Evolutionary conservation across 2,329 filamentous ascomycete genomes (phyloP).

Genomic region (Trichophyton schoenleinii): DNA sequence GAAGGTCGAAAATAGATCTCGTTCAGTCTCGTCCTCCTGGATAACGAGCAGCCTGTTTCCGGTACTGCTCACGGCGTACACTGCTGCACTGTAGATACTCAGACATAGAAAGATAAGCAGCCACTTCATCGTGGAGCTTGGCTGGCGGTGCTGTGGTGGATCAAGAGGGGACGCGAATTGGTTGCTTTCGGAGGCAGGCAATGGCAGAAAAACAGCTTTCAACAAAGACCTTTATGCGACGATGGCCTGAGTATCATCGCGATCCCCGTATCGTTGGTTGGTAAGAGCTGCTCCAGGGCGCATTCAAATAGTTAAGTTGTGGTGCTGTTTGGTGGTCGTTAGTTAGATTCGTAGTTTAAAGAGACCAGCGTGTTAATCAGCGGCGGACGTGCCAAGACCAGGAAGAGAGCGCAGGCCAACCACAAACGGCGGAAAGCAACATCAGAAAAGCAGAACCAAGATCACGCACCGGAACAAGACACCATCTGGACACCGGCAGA

Average conservation of each 20-base stretch:
- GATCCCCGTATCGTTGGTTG: not conserved
- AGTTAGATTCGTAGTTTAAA: not conserved
- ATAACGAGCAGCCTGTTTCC: slow-evolving; percentile 76
- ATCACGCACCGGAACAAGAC: not conserved
- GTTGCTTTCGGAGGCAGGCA: slow-evolving; percentile 2
- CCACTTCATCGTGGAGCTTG: slow-evolving; percentile 54
- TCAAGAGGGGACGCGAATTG: slow-evolving; percentile 10
- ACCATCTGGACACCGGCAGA: not conserved
- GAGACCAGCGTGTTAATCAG: not conserved
- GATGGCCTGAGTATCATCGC: slow-evolving; percentile 1
- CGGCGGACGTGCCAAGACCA: not conserved
- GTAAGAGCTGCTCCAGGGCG: not conserved
- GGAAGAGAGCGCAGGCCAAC: not conserved
- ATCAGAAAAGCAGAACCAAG: not conserved
- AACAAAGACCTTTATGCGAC: not conserved
- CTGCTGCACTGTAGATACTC: slow-evolving; percentile 38
- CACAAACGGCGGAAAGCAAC: not conserved
- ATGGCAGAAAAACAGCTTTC: slow-evolving; percentile 7
- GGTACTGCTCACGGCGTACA: slow-evolving; percentile 61
- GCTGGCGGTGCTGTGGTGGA: slow-evolving; percentile 21
- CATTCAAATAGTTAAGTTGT: not conserved
- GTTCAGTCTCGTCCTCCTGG: slow-evolving; percentile 68
- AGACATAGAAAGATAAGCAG: slow-evolving; percentile 58
- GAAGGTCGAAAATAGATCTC: slow-evolving; percentile 71
- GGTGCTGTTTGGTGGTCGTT: not conserved